Evolutionary conservation across 768 basidiomycete genomes (phyloP), one percentile per base, ranked within the genome.

Genomic region (Multifurca ochricompacta): DNA sequence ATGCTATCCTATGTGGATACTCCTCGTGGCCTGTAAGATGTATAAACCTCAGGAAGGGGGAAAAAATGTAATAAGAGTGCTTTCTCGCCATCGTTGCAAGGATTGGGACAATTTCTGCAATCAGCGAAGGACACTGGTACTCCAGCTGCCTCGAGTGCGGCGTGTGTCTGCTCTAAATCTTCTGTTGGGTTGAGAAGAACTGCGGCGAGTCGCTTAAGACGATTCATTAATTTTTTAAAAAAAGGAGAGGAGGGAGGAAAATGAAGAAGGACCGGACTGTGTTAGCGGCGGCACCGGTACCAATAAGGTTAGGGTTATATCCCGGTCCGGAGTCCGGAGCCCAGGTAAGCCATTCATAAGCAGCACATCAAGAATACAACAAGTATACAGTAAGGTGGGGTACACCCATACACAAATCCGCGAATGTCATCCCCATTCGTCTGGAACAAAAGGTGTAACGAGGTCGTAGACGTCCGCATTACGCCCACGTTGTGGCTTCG

Each of bases 381-480:
- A 8, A 35, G 8, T 2, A n/a, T 21, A 28, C 25, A 18, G 9
- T 21, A 46, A 14, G 3, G 18, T 5, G 32, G 2, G 23, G 13
- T 16, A 19, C 27, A 21, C 13, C n/a, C n/a, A 2, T 28, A 37
- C 18, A 45, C 18, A 44, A 6, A 21, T 25, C 32, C 31, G 11
- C 19, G 31, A 42, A 47, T 34, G 60, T 68, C 64, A 83, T 52
- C 84, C 83, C 79, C 79, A 86, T 59, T 87, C 85, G 53, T 87
- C 83, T 16, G 83, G 70, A 16, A 87, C 78, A 67, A 91, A 91
- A 1, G 88, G 88, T 14, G 88, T 91, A 51, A 91, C 86, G 10
- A 89, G 75, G 37, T 88, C 85, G 58, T 84, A 91, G 8, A 82
- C 85, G 54, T 90, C 87, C 60, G 87, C 85, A 63, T 91, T 91